Evolutionary conservation across 208 protist genomes (phyloP), one percentile per base, ranked within the genome.

Genomic region (Trypanosoma mega): DNA sequence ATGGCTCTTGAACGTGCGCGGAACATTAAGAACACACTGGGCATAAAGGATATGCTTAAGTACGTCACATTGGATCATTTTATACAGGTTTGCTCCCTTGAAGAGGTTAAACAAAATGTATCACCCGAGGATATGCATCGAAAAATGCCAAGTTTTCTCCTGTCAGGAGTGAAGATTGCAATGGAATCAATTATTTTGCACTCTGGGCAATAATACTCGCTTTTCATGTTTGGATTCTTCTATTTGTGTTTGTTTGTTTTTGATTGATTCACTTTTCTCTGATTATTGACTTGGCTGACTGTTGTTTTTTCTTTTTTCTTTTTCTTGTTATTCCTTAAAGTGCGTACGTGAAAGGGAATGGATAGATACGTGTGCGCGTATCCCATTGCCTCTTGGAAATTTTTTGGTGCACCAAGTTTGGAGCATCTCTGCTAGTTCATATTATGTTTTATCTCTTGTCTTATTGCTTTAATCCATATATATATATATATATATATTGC

Each of bases 21-120:
- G 21, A 70, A 89, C 47, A 87, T 93, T 60, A 86, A 87, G 59
- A 59, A 41, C 0, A 79, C 78, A 1, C 68, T 93, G 16, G 86
- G 86, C 16, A 49, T 77, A 3, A 30, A 58, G 6, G 72, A 74
- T 21, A 29, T 89, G 51, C 67, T 74, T 20, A 80, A 76, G 48
- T 82, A 87, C 52, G 78, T 82, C 7, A 69, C 75, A 0, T 52
- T 73, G 9, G 76, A 88, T 7, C 34, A 79, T 11, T 71, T 84
- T 50, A 54, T 81, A 4, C 51, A 52, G 4, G 73, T 89, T 5
- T 90, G 80, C 51, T 72, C 75, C 8, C 47, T 90, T 14, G 58
- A 63, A 0, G 82, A 93, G 54, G 51, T 93, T 5, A 58, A 66
- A 14, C 46, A 49, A 23, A 49, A 57, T 50, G 55, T 87, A 29